Evolutionary conservation across 495 filamentous ascomycete genomes (phyloP), one percentile per base, ranked within the genome.

Genomic region (Lophiostoma macrostomum): DNA sequence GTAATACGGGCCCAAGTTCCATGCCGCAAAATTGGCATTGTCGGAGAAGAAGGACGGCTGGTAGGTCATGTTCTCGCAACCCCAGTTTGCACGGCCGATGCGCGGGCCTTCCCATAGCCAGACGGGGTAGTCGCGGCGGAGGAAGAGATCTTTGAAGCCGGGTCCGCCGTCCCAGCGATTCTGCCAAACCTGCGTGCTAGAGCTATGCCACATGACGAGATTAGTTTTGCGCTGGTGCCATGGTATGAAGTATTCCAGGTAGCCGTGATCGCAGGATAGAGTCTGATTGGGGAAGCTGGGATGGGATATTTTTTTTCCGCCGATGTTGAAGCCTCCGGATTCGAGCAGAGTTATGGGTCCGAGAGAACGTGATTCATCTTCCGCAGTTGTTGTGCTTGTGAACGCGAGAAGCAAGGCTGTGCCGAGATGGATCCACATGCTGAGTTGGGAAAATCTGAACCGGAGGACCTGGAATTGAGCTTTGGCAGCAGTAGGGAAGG

Each of bases 231-330:
- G 69, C 13, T 70, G 71, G 13, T 38, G 63, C 71, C 67, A 74
- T 0, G 74, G 74, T 30, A 70, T 66, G 58, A 77, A 77, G 58
- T 77, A 77, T 56, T 77, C 74, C 43, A 77, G 60, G 55, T 76
- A 77, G 14, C 74, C 74, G 55, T 76, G 73, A 25, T 77, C 73
- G 56, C 73, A 77, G 1, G 68, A 69, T 10, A 75, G 65, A 0
- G 73, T 74, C 41, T 54, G 42, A 38, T 64, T 69, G 12, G 45
- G 37, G 12, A 22, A 29, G 29, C 13, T 24, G 12, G 46, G 35
- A n/a, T 30, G 19, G 27, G 14, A 28, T 22, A 57, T 39, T n/a
- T 19, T 50, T 24, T 51, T 50, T 18, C 54, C 54, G 30, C 54
- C 54, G 46, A 57, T 57, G 36, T 57, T 28, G 39, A 57, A 51